Base-by-base conservation (phyloP, 2,329 filamentous ascomycete species). In the Talaromyces piceae region DNA sequence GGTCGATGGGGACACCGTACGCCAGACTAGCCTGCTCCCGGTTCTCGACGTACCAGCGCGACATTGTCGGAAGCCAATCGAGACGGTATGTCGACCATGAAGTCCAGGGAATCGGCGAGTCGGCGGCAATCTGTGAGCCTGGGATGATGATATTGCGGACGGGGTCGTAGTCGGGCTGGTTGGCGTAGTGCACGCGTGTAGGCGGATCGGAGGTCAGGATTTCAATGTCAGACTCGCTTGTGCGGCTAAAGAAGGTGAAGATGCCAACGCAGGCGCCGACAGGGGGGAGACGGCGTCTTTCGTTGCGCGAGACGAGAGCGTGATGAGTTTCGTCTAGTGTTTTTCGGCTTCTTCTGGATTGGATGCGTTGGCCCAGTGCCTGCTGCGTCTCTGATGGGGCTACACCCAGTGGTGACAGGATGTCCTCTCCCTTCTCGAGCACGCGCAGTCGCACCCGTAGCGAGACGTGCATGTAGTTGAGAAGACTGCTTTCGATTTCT, bases 171-270 rank as follows among this genome's bases (percentile, higher is more conserved):
- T 71, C 69, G 2, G 71, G 70, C 52, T 73, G 71, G 49, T 72
- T 73, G 13, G 68, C 63, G 45, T 70, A 72, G 28, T 70, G 71
- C 4, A 77, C 68, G 3, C 65, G 68, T 50, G 67, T 62, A 1
- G 60, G 63, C 1, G 72, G 67, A 49, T 78, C 76, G 4, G 66
- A 61, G 1, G 76, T 79, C 9, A 78, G 62, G 53, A 79, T 76
- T 61, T 79, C 77, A 54, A 79, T 74, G 55, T 79, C 77, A 0
- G 72, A 74, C 58, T 79, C 77, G 56, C 74, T 74, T 26, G 56
- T 63, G 45, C 70, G 65, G 37, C 74, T 67, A 52, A 64, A 67
- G 54, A 75, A 78, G 11, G 74, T 77, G 64, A 79, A 73, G 57
- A 78, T 72, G 3, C 76, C 76, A 1, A 74, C 73, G 5, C 75